Conservation (phyloP, 2,329 filamentous ascomycete genomes). For the Harringtonia aguacate region DNA sequence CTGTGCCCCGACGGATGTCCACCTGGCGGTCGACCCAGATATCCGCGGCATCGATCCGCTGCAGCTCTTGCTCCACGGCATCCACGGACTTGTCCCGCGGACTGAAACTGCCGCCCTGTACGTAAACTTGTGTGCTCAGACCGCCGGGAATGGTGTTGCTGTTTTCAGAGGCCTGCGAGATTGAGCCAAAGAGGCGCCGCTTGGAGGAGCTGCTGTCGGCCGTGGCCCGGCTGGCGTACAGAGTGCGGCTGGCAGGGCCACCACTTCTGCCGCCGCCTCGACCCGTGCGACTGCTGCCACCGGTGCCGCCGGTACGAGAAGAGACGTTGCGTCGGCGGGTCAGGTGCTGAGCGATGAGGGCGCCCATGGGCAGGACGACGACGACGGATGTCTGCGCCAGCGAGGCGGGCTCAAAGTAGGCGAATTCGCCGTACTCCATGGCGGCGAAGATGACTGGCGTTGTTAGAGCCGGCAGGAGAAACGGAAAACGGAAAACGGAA, state of each 20-base stretch:
- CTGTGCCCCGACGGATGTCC: slow-evolving; percentile 3
- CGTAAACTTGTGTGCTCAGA: slow-evolving; percentile 4
- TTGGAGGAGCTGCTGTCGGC: slow-evolving; percentile 1
- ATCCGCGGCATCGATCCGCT: slow-evolving; percentile 9
- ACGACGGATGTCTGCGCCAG: slow-evolving; percentile 37
- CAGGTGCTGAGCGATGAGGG: slow-evolving; percentile 38
- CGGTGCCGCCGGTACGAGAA: not conserved
- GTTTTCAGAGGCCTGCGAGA: slow-evolving; percentile 7
- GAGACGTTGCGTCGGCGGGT: not conserved
- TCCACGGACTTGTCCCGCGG: slow-evolving; percentile 3
- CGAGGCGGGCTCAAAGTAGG: slow-evolving; percentile 38
- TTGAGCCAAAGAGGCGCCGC: not conserved
- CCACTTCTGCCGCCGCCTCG: not conserved
- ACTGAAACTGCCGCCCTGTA: not conserved
- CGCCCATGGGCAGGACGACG: slow-evolving; percentile 40
- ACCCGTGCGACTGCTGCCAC: not conserved
- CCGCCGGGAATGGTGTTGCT: slow-evolving; percentile 2
- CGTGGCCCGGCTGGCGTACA: not conserved
- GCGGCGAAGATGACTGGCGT: slow-evolving; percentile 37
- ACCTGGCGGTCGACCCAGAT: slow-evolving; percentile 13
- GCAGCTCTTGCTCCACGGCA: slow-evolving; percentile 14
- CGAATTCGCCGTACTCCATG: slow-evolving; percentile 30
- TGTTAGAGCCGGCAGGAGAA: too few species aligned
- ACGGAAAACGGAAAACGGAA: too few species aligned
- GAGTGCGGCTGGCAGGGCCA: slow-evolving; percentile 1